phyloP scores from a whole-genome alignment of 2,329 filamentous ascomycete genomes.

The Nannizzia gypsea region DNA sequence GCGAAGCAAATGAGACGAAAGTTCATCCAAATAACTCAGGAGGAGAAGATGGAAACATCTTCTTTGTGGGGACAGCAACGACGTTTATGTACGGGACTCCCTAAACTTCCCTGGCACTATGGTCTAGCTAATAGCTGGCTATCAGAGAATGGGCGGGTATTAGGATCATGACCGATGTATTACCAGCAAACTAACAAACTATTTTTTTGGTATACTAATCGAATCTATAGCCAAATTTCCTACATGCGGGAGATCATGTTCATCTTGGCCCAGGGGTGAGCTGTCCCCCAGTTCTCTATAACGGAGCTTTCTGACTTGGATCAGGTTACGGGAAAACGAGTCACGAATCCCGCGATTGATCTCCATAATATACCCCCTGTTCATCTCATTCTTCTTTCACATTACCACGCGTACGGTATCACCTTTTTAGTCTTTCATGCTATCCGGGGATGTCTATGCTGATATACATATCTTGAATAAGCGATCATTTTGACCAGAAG shows the following conservation, averaged over 20 bases:
- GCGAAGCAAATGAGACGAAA: constrained; percentile 35
- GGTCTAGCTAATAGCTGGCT: not conserved
- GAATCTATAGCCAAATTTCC: constrained; percentile 46
- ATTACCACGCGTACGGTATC: constrained; percentile 45
- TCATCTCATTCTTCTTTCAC: constrained; percentile 49
- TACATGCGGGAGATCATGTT: constrained; percentile 54
- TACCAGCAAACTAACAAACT: not conserved
- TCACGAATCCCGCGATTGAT: constrained; percentile 50
- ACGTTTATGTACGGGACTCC: constrained; percentile 23
- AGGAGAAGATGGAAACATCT: constrained; percentile 27
- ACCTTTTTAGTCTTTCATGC: not conserved
- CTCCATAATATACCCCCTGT: constrained; percentile 48
- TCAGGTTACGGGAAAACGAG: constrained; percentile 34
- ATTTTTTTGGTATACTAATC: not conserved
- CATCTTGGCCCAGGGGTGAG: constrained; percentile 52
- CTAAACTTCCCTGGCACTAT: not conserved
- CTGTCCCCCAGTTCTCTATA: not conserved
- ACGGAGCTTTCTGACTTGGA: not conserved
- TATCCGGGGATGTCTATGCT: not conserved
- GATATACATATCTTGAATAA: constrained; percentile 7
- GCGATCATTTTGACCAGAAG: constrained; percentile 44
- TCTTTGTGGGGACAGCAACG: constrained; percentile 32
- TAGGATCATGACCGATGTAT: constrained; percentile 31
- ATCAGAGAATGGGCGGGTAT: constrained; percentile 31
- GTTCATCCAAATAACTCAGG: constrained; percentile 29